Evolutionary conservation across 2,329 filamentous ascomycete species (phyloP).

Genomic region (Calonectria hongkongensis): DNA sequence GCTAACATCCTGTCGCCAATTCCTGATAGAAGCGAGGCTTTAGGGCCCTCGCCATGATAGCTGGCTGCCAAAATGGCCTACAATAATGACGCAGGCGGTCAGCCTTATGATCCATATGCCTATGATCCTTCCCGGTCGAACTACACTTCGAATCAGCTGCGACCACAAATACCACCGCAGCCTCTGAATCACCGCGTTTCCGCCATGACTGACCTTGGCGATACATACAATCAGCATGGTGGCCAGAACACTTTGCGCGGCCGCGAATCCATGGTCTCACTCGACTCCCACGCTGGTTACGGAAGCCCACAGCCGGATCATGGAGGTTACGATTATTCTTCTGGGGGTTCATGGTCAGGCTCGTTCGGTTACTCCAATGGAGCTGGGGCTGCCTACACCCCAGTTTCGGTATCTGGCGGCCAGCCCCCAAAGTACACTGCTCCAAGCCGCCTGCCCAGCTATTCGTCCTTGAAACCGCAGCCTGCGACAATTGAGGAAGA

Average conservation of each 20-base stretch:
- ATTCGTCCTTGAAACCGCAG: constrained; percentile 52
- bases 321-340: constrained; percentile 47
- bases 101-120: constrained; percentile 52
- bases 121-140: constrained; percentile 40
- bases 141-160: neutral
- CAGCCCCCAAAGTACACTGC: constrained; percentile 51
- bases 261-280: constrained; percentile 63
- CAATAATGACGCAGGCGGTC: constrained; percentile 55
- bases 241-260: constrained; percentile 54
- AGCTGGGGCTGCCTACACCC: constrained; percentile 54
- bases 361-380: constrained; percentile 55
- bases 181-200: constrained; percentile 59
- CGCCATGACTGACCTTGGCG: constrained; percentile 59
- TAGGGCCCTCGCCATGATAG: constrained; percentile 49
- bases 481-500: constrained; percentile 64
- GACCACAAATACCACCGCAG: constrained; percentile 25
- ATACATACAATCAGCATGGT: constrained; percentile 53
- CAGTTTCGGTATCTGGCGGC: constrained; percentile 49
- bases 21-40: neutral
- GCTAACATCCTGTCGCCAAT: constrained; percentile 5
- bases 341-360: constrained; percentile 52
- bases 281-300: constrained; percentile 58
- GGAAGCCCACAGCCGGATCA: constrained; percentile 45
- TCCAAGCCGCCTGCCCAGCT: constrained; percentile 51
- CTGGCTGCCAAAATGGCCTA: constrained; percentile 54